Base-by-base conservation (phyloP, 495 filamentous ascomycete genomes). In the Daldinia childiae region DNA sequence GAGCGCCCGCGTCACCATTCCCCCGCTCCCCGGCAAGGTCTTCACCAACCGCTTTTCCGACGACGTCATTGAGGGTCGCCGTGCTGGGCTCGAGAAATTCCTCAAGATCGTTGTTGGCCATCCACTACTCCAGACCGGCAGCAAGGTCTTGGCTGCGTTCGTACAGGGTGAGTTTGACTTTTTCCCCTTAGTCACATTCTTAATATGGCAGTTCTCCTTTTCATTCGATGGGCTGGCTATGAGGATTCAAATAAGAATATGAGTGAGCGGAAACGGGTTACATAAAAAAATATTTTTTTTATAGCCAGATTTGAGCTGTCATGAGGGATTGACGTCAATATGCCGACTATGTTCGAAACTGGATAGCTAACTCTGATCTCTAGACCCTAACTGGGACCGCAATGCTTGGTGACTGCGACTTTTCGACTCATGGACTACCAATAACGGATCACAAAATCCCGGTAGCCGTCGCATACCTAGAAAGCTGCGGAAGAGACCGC, bases 21-120 rank as follows among this genome's bases (percentile, higher is more conserved):
- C 95, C 4, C 95, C 95, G 26, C 83, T 99, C 57, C 95, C 95
- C 0, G 95, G 95, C 27, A 99, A 98, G 82, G 95, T 99, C 32
- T 97, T 98, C 75, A 98, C 95, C 27, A 98, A 98, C 79, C 92
- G 95, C 15, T 99, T 99, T 83, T 95, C 92, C 67, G 95, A 99
- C 77, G 95, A 97, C 75, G 96, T 99, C 72, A 99, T 99, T 77
- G 96, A 99, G 87, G 93, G 97, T 78, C 85, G 95, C 29, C 85
- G 95, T 51, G 92, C 94, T 73, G 95, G 95, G 8, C 83, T 99
- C 64, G 94, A 99, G 84, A 88, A 95, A 74, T 99, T 99, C 77
- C 80, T 99, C 77, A 93, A 97, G 88, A 98, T 99, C 72, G 95
- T 99, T 4, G 95, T 97, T 0, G 94, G 95, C 0, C 95, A 99